A percentile compares a stretch with the other conserved stretches of the same genome.
phyloP scores from a whole-genome alignment of 148 eudicot species.

The Suaeda aralocaspica region DNA sequence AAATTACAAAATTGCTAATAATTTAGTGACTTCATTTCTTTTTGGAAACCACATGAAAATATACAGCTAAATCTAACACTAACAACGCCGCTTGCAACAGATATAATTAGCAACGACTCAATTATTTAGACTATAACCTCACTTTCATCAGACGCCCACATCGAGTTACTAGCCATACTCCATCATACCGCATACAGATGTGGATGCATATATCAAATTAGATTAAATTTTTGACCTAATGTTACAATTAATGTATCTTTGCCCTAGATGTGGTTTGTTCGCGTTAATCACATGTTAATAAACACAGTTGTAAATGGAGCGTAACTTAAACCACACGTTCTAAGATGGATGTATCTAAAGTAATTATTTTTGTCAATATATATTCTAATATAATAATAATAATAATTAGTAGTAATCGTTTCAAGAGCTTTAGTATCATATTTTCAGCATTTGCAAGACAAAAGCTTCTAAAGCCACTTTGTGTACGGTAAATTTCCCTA shows the following conservation, averaged over 20 bases:
- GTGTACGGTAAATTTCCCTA: slow-evolving; percentile 54
- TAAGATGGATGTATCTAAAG: no score
- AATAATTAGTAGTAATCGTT: neutral
- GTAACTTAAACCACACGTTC: no score
- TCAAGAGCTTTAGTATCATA: slow-evolving; percentile 19
- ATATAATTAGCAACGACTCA: slow-evolving; percentile 45
- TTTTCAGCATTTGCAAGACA: slow-evolving; percentile 85
- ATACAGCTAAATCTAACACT: slow-evolving; percentile 61
- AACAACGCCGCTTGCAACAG: slow-evolving; percentile 43
- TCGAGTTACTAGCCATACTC: slow-evolving; percentile 90
- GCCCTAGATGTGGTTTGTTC: no score
- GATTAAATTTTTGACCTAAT: no score
- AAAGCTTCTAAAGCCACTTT: slow-evolving; percentile 90
- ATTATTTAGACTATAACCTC: slow-evolving; percentile 52
- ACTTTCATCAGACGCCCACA: slow-evolving; percentile 59
- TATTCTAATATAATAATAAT: no score
- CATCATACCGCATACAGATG: slow-evolving; percentile 44
- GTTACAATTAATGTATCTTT: no score
- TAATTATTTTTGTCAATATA: no score
- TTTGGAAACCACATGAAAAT: slow-evolving; percentile 50
- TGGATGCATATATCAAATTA: neutral
- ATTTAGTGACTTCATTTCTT: slow-evolving; percentile 45
- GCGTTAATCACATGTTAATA: no score
- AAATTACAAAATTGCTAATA: neutral
- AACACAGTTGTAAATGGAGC: no score